Evolutionary conservation across 2,329 filamentous ascomycete genomes (phyloP).

Genomic region (Trichocomaceae sp.): DNA sequence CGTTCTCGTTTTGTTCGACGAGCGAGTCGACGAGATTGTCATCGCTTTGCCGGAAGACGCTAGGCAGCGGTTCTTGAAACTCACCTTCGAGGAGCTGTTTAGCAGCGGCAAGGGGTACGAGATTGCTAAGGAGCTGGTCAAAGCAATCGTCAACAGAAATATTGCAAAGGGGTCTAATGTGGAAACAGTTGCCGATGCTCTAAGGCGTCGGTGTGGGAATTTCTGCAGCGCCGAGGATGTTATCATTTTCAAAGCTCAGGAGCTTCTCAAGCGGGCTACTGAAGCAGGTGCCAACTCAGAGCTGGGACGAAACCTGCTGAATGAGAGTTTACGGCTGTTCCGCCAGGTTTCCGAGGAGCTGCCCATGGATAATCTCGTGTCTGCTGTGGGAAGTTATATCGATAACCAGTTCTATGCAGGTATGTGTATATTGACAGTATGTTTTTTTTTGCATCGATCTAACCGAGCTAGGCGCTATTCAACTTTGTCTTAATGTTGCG

Average conservation of each 20-base stretch:
- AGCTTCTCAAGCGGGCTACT: constrained; percentile 80
- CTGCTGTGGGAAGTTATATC: constrained; percentile 72
- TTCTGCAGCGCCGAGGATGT: constrained; percentile 98
- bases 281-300: constrained; percentile 72
- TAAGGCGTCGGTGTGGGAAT: constrained; percentile 84
- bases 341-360: constrained; percentile 80
- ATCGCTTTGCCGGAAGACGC: constrained; percentile 64
- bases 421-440: constrained; percentile 22
- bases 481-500: constrained; percentile 76
- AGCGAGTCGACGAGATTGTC: constrained; percentile 83
- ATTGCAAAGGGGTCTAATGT: constrained; percentile 96
- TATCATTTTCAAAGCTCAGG: constrained; percentile 96
- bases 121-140: constrained; percentile 87
- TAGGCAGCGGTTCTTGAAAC: constrained; percentile 61
- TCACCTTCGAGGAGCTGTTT: constrained; percentile 87
- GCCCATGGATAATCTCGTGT: constrained; percentile 70
- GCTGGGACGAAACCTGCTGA: constrained; percentile 68
- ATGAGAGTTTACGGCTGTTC: constrained; percentile 83
- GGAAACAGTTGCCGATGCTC: constrained; percentile 91
- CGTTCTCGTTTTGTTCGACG: constrained; percentile 88
- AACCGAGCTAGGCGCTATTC: constrained; percentile 60
- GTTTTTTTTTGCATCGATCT: not conserved
- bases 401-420: constrained; percentile 80
- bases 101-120: constrained; percentile 72
- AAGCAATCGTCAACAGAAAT: constrained; percentile 95